Conservation (phyloP, 1,284 basidiomycete genomes). For the Apiotrichum domesticum region DNA sequence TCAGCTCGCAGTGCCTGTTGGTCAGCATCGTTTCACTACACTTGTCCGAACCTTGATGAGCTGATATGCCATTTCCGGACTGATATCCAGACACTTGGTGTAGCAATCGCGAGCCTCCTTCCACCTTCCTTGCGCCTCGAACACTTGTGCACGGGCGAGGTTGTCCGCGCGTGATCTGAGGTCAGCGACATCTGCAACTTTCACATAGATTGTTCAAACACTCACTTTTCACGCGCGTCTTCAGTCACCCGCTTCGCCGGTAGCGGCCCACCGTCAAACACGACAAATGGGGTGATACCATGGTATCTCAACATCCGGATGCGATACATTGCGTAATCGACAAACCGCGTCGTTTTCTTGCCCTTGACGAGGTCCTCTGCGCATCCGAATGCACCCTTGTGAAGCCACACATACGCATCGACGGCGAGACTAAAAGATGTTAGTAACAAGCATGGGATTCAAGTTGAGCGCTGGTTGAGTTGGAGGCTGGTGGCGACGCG, state of each 20-base stretch:
- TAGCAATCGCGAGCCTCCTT: constrained; percentile 80
- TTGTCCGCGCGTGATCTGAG: constrained; percentile 47
- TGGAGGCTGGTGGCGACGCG: background rate
- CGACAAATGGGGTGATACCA: constrained; percentile 80
- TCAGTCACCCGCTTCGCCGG: constrained; percentile 93
- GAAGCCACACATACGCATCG: constrained; percentile 85
- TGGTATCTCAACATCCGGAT: constrained; percentile 79
- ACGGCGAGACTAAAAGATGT: constrained; percentile 26
- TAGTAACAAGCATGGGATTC: background rate
- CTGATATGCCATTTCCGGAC: constrained; percentile 95
- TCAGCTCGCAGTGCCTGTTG: constrained; percentile 73
- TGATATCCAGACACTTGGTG: constrained; percentile 89
- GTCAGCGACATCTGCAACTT: background rate
- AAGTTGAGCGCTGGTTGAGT: background rate
- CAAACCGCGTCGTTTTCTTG: constrained; percentile 78
- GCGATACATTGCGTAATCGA: constrained; percentile 91
- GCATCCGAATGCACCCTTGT: constrained; percentile 86
- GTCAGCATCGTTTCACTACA: background rate
- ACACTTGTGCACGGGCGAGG: constrained; percentile 59
- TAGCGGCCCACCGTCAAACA: constrained; percentile 93
- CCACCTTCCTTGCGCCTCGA: constrained; percentile 70
- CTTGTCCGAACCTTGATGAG: constrained; percentile 76
- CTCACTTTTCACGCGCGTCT: constrained; percentile 61
- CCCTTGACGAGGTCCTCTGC: constrained; percentile 85
- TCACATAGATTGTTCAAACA: background rate